These are phyloP conservation scores for Schizophyllum commune DNA, from an alignment of 1,284 basidiomycete genomes.

Conservation along the genomic window DNA sequence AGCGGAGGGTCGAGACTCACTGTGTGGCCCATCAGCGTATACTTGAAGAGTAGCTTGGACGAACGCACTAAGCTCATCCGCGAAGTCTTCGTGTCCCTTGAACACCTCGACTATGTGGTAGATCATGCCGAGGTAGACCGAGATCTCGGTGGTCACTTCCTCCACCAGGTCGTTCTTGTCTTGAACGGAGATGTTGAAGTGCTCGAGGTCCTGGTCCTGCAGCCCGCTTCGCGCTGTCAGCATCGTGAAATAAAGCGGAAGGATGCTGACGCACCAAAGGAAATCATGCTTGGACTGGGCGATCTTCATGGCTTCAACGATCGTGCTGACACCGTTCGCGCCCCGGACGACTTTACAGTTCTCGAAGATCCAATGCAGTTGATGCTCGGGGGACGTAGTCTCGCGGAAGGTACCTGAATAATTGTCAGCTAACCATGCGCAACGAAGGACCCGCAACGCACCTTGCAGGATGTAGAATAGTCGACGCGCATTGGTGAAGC, in stretches of 20 bases:
- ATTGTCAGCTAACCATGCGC: slow-evolving; percentile 7
- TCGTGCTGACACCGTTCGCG: slow-evolving; percentile 78
- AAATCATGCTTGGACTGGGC: slow-evolving; percentile 86
- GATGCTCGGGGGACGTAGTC: slow-evolving; percentile 86
- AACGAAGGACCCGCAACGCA: slow-evolving; percentile 22
- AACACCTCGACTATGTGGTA: slow-evolving; percentile 93
- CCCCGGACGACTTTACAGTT: slow-evolving; percentile 84
- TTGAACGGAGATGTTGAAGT: slow-evolving; percentile 57
- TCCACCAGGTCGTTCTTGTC: slow-evolving; percentile 78
- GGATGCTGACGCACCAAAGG: slow-evolving; percentile 44
- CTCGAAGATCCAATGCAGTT: slow-evolving; percentile 93
- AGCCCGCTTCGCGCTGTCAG: slow-evolving; percentile 42
- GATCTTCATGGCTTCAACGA: slow-evolving; percentile 86
- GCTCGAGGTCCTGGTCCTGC: slow-evolving; percentile 61
- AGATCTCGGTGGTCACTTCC: slow-evolving; percentile 85
- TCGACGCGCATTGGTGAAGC: slow-evolving; percentile 81
- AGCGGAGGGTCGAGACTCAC: slow-evolving; percentile 94
- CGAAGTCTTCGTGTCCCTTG: slow-evolving; percentile 87
- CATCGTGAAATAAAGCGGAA: neutral
- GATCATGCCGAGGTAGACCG: slow-evolving; percentile 86
- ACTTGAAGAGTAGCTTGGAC: slow-evolving; percentile 4
- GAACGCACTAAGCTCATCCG: slow-evolving; percentile 87
- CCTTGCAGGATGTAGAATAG: slow-evolving; percentile 91
- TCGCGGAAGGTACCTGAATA: slow-evolving; percentile 82
- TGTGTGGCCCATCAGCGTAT: slow-evolving; percentile 25